phyloP scores from a whole-genome alignment of 495 filamentous ascomycete genomes.

The Penicillium ucsense region DNA sequence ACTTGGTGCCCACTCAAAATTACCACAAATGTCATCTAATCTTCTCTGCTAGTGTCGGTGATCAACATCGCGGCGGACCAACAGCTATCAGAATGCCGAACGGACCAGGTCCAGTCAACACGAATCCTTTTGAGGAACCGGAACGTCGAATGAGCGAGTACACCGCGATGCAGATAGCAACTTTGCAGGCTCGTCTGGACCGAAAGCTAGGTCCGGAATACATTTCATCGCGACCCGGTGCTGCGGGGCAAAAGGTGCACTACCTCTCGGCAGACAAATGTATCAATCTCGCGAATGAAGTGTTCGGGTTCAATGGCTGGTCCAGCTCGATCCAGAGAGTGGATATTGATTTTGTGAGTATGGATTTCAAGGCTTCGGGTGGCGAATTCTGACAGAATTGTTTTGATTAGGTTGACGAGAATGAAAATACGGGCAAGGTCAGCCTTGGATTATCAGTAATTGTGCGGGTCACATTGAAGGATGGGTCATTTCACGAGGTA shows the following conservation, averaged over 20 bases:
- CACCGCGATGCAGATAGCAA: conserved; percentile 84
- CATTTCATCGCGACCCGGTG: conserved; percentile 73
- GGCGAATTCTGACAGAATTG: conserved; percentile 9
- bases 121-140: conserved; percentile 71
- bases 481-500: conserved; percentile 88
- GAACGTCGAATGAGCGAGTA: conserved; percentile 61
- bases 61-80: conserved; percentile 54
- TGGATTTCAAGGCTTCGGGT: background rate
- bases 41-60: conserved; percentile 52
- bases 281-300: conserved; percentile 92
- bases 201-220: conserved; percentile 97
- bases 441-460: conserved; percentile 78
- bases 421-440: conserved; percentile 52
- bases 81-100: conserved; percentile 31
- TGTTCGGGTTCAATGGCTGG: conserved; percentile 99
- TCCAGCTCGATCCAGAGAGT: conserved; percentile 81
- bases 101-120: conserved; percentile 18
- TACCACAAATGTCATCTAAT: too few relatives aligned
- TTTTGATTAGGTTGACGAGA: conserved; percentile 49
- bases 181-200: conserved; percentile 73
- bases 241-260: conserved; percentile 73
- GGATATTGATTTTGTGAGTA: conserved; percentile 76
- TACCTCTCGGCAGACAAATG: conserved; percentile 90
- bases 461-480: conserved; percentile 76
- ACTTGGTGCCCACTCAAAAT: too few relatives aligned